Conservation (phyloP, 1,139 yeast species). For the Suhomyces maxii region DNA sequence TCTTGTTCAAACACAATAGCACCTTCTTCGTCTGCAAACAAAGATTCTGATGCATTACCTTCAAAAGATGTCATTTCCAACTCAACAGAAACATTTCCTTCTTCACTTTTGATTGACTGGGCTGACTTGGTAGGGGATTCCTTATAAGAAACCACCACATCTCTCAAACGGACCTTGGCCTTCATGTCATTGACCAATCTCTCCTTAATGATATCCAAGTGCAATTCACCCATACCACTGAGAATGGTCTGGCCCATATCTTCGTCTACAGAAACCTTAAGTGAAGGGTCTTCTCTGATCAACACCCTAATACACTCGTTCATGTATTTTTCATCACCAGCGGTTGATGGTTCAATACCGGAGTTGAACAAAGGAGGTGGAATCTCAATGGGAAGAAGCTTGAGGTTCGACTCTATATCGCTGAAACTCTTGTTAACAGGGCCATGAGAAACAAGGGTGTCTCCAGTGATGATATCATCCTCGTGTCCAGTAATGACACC, state of each 20-base stretch:
- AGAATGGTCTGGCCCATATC: slow-evolving; percentile 85
- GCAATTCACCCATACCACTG: slow-evolving; percentile 96
- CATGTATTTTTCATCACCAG: slow-evolving; percentile 75
- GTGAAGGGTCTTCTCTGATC: slow-evolving; percentile 81
- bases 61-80: slow-evolving; percentile 56
- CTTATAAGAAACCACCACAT: slow-evolving; percentile 84
- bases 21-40: slow-evolving; percentile 40
- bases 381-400: slow-evolving; percentile 71
- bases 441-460: slow-evolving; percentile 69
- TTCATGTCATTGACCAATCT: slow-evolving; percentile 76
- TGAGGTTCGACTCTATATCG: slow-evolving; percentile 48
- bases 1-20: slow-evolving; percentile 35
- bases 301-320: slow-evolving; percentile 64
- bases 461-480: slow-evolving; percentile 82
- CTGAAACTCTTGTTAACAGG: slow-evolving; percentile 46
- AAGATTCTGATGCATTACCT: slow-evolving; percentile 38
- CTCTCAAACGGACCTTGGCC: slow-evolving; percentile 78
- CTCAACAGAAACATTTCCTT: slow-evolving; percentile 24
- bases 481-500: slow-evolving; percentile 82
- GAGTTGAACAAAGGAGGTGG: slow-evolving; percentile 96
- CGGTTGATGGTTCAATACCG: slow-evolving; percentile 77
- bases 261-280: slow-evolving; percentile 67
- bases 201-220: slow-evolving; percentile 82
- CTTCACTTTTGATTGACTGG: slow-evolving; percentile 1
- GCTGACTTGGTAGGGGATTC: slow-evolving; percentile 54